Base-by-base conservation (phyloP, 202 grass and related monocot genomes). In the Brachypodium distachyon region DNA sequence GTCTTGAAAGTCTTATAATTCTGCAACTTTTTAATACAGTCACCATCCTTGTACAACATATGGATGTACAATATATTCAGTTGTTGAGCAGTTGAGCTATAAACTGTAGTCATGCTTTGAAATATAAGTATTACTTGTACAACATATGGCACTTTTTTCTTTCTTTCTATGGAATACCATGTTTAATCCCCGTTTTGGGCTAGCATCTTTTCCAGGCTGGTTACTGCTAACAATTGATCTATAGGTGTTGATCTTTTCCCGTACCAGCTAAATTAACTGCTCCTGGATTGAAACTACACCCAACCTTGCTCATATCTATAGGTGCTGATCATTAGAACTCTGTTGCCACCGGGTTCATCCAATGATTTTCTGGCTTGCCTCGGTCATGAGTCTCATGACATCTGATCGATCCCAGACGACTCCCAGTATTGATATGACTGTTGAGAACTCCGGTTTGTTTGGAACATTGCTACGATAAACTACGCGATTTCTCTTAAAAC, bases 301-400 rank as follows among this genome's bases (percentile, higher is more conserved):
- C 76, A 12, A 9, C 70, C 38, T 76, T 88, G 81, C 70, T 84
- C 63, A 74, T 70, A 49, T 38, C 28, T 71, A 76, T 43, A 39
- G 76, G 18, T 79, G 72, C 44, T 63, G 36, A 68, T 74, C 44
- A 57, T 64, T 25, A 25, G 62, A 57, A 56, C 18, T 47, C 55
- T 40, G 51, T 19, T 56, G 38, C 47, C 39, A n/a, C 31, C 46
- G 3, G 34, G 16, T 76, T 63, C 44, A 74, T 44, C 34, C 21
- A 43, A 68, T 60, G 61, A 63, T 51, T 65, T 40, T 75, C 22
- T 27, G 18, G 43, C 69, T 54, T 62, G 16, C 66, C 26, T 16
- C 27, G 18, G 28, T 61, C 44, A 75, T n/a, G n/a, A n/a, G n/a
- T n/a, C n/a, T n/a, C n/a, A n/a, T 61, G 70, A 38, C 38, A 68